These are phyloP conservation scores for Alnus glutinosa DNA, from an alignment of 306 rosid species.

Conservation along the genomic window DNA sequence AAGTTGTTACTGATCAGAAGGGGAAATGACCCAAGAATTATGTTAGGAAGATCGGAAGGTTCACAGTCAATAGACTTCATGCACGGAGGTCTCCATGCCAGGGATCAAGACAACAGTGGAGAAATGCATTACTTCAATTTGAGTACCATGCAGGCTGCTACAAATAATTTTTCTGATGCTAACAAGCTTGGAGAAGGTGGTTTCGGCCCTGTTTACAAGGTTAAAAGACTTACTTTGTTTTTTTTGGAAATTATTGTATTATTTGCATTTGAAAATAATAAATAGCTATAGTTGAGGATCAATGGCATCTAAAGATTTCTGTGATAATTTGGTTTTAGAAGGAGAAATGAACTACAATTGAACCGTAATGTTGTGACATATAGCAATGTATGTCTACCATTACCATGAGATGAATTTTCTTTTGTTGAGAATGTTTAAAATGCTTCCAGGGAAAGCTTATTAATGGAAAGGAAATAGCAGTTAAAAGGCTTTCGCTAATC, in stretches of 20 bases:
- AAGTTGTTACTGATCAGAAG: not conserved
- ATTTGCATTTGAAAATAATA: not conserved
- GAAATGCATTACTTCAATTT: conserved; percentile 26
- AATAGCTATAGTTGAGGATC: not conserved
- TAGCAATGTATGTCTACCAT: not conserved
- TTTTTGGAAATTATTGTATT: not conserved
- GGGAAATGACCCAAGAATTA: not conserved
- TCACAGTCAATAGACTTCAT: not conserved
- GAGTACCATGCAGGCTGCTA: conserved; percentile 16
- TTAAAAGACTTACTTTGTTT: not conserved
- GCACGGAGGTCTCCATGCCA: conserved; percentile 1
- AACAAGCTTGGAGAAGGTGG: conserved; percentile 36
- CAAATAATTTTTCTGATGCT: conserved; percentile 28
- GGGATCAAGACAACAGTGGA: conserved; percentile 11
- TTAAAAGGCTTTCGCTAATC: conserved; percentile 34
- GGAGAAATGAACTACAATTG: not conserved
- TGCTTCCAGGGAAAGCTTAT: conserved; percentile 30
- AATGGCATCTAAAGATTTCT: not conserved
- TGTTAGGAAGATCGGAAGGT: not conserved
- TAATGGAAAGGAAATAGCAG: conserved; percentile 36
- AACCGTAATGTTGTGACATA: not conserved
- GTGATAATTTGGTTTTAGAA: not conserved
- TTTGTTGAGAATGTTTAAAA: not conserved
- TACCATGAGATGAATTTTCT: not conserved
- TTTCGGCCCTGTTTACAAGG: conserved; percentile 40